Conservation (phyloP, 2,329 filamentous ascomycete genomes). For the Epichloe scottii region DNA sequence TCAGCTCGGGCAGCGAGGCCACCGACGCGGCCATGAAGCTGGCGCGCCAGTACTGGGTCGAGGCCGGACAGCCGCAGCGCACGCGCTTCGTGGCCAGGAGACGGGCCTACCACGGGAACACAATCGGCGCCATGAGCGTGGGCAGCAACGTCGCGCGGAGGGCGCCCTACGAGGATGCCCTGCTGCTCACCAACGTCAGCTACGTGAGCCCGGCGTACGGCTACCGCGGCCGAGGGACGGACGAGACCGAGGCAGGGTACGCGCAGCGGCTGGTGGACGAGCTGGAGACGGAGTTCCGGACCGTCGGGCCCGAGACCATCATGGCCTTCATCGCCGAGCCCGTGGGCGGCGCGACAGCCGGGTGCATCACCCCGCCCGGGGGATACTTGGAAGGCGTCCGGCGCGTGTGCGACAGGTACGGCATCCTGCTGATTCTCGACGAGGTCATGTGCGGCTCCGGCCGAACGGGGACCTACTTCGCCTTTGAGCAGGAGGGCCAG, state of each 20-base stretch:
- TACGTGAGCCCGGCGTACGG: constrained; percentile 14
- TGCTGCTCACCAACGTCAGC: constrained; percentile 15
- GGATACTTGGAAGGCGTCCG: constrained; percentile 43
- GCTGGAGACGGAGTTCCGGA: constrained; percentile 33
- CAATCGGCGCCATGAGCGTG: constrained; percentile 31
- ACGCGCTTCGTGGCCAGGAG: constrained; percentile 29
- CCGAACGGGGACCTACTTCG: constrained; percentile 46
- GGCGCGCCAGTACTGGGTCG: constrained; percentile 34
- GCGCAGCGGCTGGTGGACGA: constrained; percentile 27
- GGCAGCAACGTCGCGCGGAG: constrained; percentile 18
- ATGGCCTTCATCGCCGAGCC: constrained; percentile 39
- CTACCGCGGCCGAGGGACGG: constrained; percentile 4
- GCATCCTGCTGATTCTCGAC: constrained; percentile 41
- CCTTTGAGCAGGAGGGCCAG: constrained; percentile 49
- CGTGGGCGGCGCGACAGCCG: constrained; percentile 34
- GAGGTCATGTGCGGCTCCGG: constrained; percentile 61
- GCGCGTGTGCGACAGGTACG: constrained; percentile 40
- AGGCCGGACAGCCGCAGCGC: constrained; percentile 24
- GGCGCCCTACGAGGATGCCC: constrained; percentile 14
- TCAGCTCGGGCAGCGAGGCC: constrained; percentile 21
- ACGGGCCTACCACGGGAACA: constrained; percentile 38
- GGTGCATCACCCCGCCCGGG: constrained; percentile 34
- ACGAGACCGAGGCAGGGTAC: constrained; percentile 27
- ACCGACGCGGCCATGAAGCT: constrained; percentile 36
- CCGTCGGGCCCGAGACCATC: constrained; percentile 32